Evolutionary conservation across 495 filamentous ascomycete species (phyloP), one percentile per base, ranked within the genome.

Genomic region (Penicillium robsamsonii): DNA sequence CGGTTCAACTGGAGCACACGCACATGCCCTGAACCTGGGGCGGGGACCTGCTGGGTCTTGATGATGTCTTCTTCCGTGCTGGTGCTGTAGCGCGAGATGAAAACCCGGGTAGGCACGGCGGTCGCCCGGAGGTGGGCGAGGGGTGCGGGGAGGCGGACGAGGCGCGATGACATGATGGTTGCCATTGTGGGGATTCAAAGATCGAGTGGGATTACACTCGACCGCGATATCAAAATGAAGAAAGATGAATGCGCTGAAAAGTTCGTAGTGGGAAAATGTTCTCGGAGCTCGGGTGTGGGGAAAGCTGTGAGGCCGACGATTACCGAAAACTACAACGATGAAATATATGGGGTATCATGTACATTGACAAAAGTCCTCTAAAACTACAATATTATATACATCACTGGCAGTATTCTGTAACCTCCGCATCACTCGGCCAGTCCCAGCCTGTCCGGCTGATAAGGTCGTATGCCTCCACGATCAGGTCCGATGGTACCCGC

Each of bases 1-100:
- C 90, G 84, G 72, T 96, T 90, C 60, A 98, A 85, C 49, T 90
- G 86, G 50, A 98, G 81, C 57, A 97, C 81, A 42, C 89, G 86
- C 69, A 98, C 93, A 72, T 86, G 86, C 55, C 94, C 94, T 5
- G 83, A 82, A 61, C 88, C 84, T 0, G 94, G 87, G 0, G 94
- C 89, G 37, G 87, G 88, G 38, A 96, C 64, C 68, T 87, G 83
- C 43, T 79, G 83, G 53, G 84, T 78, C 55, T 84, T 84, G 65
- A 97, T 83, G 29, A 90, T 72, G 7, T 87, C 65, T 33, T 71
- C 65, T 29, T 73, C 69, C 53, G 65, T 20, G 33, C 46, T 64
- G 45, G 69, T 73, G 61, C 70, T 74, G 53, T 69, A 76, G 57
- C 70, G 63, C 46, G 75, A 68, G 59, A 71, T 56, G 50, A 62